Base-by-base conservation (phyloP, 441 rosid species). In the Erysimum pusillum region DNA sequence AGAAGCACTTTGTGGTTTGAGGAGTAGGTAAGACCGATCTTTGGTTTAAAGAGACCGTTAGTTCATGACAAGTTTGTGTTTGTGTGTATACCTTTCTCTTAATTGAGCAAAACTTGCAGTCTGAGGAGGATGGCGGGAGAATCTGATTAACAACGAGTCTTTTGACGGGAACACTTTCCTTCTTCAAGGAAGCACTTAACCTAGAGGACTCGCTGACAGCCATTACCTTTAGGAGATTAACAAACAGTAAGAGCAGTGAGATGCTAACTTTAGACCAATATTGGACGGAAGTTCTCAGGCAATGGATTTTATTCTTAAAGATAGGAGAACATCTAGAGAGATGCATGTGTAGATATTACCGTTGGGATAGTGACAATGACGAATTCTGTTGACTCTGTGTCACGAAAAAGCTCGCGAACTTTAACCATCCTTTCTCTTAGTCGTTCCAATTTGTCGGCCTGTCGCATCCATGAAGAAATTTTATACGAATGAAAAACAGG, bases 281-380 rank as follows among this genome's bases (percentile, higher is more conserved):
- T 9, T 20, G 7, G 28, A 52, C 7, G 45, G 18, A 63, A 18
- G 2, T 14, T 38, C 31, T 60, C 48, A 22, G 49, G 31, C 73
- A 61, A 20, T 9, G 46, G 12, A 61, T 51, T 32, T 13, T 60
- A 38, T 61, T 61, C 18, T 62, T 63, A 5, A 44, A 20, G 58
- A 36, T 31, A 53, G 34, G 34, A 74, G 59, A 42, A 67, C 35
- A 32, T 39, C 32, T 67, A 12, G 7, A 20, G 62, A 70, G 17
- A 70, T 63, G 49, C 38, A 48, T 69, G 18, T 2, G 38, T 67
- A 35, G 18, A 68, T 1, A 73, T 78, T 89, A 95, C 98, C 85
- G 93, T 87, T 49, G 99, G 99, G 81, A 91, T 91, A 60, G 99
- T 91, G 61, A 95, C 95, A 63, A 95, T 90, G 72, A 95, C 90